A percentile compares a stretch with the other conserved stretches of the same genome.
Evolutionary conservation across 2,329 filamentous ascomycete species (phyloP).

Genomic region (Neopestalotiopsis sp.): DNA sequence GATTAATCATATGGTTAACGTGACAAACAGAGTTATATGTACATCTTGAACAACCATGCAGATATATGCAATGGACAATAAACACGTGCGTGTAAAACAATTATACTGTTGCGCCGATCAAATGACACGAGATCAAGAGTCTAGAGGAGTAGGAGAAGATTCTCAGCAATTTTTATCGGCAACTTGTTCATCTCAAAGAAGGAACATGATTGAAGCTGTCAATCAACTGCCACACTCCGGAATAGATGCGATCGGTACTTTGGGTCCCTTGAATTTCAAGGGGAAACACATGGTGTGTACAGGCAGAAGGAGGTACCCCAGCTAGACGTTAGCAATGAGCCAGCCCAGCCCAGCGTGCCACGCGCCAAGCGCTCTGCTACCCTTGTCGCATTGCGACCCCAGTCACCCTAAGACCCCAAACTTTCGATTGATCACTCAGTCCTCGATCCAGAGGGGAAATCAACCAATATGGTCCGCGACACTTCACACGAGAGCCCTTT

Average conservation of each 20-base stretch:
- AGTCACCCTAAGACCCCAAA: slow-evolving; percentile 7
- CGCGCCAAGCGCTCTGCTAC: slow-evolving; percentile 13
- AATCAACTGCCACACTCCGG: not conserved
- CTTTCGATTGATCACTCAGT: slow-evolving; percentile 16
- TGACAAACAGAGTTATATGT: not conserved
- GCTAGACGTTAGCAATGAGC: not conserved
- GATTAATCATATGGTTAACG: not conserved
- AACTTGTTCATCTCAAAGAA: too few relatives aligned
- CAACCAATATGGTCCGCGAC: not conserved
- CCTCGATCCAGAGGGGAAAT: slow-evolving; percentile 11
- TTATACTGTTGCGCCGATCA: too few relatives aligned
- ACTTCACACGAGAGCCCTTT: slow-evolving; percentile 13
- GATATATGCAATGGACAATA: not conserved
- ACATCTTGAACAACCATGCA: not conserved
- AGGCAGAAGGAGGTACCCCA: not conserved
- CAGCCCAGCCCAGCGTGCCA: slow-evolving; percentile 13
- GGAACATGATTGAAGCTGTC: not conserved
- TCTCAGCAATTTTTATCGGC: not conserved
- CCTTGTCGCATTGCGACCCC: not conserved
- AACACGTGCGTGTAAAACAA: too few relatives aligned
- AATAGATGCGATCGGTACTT: not conserved
- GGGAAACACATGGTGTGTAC: not conserved
- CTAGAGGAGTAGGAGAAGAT: too few relatives aligned
- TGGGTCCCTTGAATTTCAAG: not conserved
- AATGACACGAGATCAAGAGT: too few relatives aligned